Evolutionary conservation across 1,284 basidiomycete genomes (phyloP), one percentile per base, ranked within the genome.

Genomic region (Cryptococcus sp.): DNA sequence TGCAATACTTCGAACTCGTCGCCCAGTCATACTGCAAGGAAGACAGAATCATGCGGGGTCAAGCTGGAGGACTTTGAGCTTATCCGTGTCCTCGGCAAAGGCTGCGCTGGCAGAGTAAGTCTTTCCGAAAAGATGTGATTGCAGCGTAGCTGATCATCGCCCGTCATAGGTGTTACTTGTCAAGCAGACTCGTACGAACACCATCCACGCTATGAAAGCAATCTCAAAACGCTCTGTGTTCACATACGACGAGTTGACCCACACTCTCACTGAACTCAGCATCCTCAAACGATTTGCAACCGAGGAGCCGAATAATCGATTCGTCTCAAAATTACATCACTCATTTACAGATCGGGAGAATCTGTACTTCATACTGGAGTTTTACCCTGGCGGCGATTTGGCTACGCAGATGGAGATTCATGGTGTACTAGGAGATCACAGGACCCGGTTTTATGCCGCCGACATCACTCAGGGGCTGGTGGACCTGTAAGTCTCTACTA

Each of bases 291-390:
- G 90, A 51, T 94, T 97, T 87, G 79, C 81, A 5, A 69, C 69
- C 23, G 87, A 89, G 1, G 85, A 89, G 69, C 72, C 71, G 20
- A 80, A 83, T 59, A 93, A 95, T 74, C 92, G 92, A 4, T 98
- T 97, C 76, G 88, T 97, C 55, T 91, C 96, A 57, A 90, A 89
- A 74, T 84, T 98, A 15, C 91, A 91, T 85, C 94, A 90, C 87
- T 90, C 89, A 77, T 97, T 97, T 80, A 92, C 95, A 75, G 93
- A 97, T 79, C 88, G 89, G 77, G 91, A 95, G 76, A 93, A 95
- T 73, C 80, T 97, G 58, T 96, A 93, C 65, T 66, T 78, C 46
- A 74, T 75, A 23, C 70, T 75, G 64, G 93, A 96, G 77, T 96
- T 96, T 79, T 93, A 96, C 71, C 91, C 92, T 40, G 94, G 94